Conservation (phyloP, 2,329 filamentous ascomycete genomes). For the Albifimbria verrucaria region DNA sequence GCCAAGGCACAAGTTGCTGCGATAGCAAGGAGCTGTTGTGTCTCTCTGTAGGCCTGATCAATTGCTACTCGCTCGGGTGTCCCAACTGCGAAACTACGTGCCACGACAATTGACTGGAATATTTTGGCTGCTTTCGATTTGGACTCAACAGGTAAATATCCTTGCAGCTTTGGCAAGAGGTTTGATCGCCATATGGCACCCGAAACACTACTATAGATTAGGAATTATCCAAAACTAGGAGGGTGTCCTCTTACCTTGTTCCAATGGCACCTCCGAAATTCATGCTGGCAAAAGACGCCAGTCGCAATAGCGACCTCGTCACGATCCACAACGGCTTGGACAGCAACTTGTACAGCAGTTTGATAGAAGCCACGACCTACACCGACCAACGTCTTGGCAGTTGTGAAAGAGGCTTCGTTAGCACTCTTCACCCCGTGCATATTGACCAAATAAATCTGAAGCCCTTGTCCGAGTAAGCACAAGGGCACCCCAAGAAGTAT, state of each 20-base stretch:
- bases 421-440: slow-evolving; percentile 16
- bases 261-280: slow-evolving; percentile 27
- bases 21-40: slow-evolving; percentile 22
- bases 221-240: accelerated
- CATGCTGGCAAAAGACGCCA: slow-evolving; percentile 32
- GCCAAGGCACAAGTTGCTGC: slow-evolving; percentile 18
- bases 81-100: slow-evolving; percentile 18
- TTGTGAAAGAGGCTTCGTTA: slow-evolving; percentile 31
- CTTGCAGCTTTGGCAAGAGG: slow-evolving; percentile 20
- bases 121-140: slow-evolving; percentile 20
- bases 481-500: slow-evolving; percentile 24
- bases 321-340: slow-evolving; percentile 29
- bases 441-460: slow-evolving; percentile 26
- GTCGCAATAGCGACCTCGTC: slow-evolving; percentile 34
- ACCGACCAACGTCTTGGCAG: slow-evolving; percentile 29
- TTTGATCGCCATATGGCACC: slow-evolving; percentile 33
- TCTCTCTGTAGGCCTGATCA: slow-evolving; percentile 22
- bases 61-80: slow-evolving; percentile 17
- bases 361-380: slow-evolving; percentile 30
- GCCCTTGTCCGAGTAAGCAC: slow-evolving; percentile 30
- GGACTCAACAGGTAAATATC: slow-evolving; percentile 16
- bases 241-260: slow-evolving; percentile 15
- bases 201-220: slow-evolving; percentile 21
- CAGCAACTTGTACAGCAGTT: slow-evolving; percentile 18
- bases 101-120: slow-evolving; percentile 25